Conservation (phyloP, 2,329 filamentous ascomycete genomes). For the Diaporthe capsici region DNA sequence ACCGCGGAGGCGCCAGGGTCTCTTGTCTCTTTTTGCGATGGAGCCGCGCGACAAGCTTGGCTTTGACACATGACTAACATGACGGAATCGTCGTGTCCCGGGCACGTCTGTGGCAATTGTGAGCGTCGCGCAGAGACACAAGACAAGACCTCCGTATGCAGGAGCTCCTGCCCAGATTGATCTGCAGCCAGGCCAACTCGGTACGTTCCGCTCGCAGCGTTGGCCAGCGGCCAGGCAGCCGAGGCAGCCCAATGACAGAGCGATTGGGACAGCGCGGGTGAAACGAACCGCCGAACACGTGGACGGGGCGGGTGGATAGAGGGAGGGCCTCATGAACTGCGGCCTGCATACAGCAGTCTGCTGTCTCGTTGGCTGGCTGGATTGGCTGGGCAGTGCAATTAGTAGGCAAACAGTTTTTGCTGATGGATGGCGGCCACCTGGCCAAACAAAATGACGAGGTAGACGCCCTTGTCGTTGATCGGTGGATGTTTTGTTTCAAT, state of each 20-base stretch:
- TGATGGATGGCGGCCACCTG: conserved; percentile 17
- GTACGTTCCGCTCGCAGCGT: conserved; percentile 15
- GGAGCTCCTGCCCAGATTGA: conserved; percentile 17
- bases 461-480: conserved; percentile 35
- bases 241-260: conserved; percentile 15
- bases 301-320: conserved; percentile 21
- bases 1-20: conserved; percentile 31
- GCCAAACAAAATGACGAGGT: conserved; percentile 29
- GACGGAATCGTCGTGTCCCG: conserved; percentile 16
- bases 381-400: not conserved
- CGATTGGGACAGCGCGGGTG: conserved; percentile 15
- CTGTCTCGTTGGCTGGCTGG: not conserved
- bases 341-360: conserved; percentile 1
- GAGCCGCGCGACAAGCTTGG: conserved; percentile 38
- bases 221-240: not conserved
- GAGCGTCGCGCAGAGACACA: conserved; percentile 1
- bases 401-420: not conserved
- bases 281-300: conserved; percentile 34
- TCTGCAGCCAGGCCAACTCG: conserved; percentile 27
- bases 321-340: conserved; percentile 1
- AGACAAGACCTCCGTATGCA: not conserved
- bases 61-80: conserved; percentile 12
- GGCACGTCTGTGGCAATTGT: not conserved
- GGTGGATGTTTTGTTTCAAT: conserved; percentile 33
- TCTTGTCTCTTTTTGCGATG: conserved; percentile 6